Conservation (phyloP, 306 rosid species). For the Lotus japonicus region DNA sequence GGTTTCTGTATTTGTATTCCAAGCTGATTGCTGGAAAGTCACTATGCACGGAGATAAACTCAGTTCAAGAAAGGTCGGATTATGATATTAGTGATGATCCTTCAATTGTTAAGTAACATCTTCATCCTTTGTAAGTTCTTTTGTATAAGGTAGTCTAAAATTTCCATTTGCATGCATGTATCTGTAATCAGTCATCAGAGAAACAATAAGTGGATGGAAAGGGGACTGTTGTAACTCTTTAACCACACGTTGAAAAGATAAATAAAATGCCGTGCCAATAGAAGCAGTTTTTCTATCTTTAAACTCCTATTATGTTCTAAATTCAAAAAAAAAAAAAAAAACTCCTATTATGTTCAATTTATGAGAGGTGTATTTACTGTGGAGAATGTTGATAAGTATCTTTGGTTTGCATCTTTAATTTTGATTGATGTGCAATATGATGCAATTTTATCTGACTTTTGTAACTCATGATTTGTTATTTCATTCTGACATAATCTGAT, state of each 20-base stretch:
- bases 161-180: background rate
- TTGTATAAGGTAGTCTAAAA: too few species aligned
- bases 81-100: constrained; percentile 18
- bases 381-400: too few species aligned
- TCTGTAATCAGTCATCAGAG: background rate
- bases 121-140: background rate
- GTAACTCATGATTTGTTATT: background rate
- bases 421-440: too few species aligned
- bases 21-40: constrained; percentile 76
- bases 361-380: too few species aligned
- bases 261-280: background rate
- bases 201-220: too few species aligned
- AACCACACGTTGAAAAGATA: background rate
- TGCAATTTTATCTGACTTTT: background rate
- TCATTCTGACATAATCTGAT: background rate
- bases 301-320: too few species aligned
- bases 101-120: constrained; percentile 14
- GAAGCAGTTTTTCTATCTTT: background rate
- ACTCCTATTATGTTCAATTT: too few species aligned
- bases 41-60: constrained; percentile 80
- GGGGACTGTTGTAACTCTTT: background rate
- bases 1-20: constrained; percentile 59
- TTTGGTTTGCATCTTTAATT: too few species aligned
- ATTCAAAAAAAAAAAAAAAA: too few species aligned
- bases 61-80: constrained; percentile 49